Conservation (phyloP, 306 rosid species). For the Prunus mira region DNA sequence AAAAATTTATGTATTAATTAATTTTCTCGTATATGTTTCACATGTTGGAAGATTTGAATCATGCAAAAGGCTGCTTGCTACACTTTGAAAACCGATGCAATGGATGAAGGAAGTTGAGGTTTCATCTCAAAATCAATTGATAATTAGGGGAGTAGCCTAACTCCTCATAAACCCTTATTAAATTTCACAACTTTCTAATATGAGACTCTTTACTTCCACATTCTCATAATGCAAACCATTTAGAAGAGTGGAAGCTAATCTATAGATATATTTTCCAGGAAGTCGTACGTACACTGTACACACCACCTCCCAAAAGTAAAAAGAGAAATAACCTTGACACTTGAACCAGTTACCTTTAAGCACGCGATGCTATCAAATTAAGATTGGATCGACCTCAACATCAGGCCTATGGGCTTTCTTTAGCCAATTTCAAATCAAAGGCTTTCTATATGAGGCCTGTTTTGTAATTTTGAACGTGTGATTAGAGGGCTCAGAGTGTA, state of each 20-base stretch:
- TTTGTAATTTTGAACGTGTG: background rate
- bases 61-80: slow-evolving; percentile 11
- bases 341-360: background rate
- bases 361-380: background rate
- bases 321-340: no score
- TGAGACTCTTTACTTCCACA: accelerated
- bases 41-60: slow-evolving; percentile 1
- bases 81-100: background rate
- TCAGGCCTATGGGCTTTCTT: no score
- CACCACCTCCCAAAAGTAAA: background rate
- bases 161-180: no score
- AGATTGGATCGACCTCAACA: no score
- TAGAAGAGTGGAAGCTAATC: background rate
- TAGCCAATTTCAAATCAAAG: background rate
- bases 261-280: background rate
- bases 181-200: no score
- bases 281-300: background rate
- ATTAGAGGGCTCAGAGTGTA: background rate
- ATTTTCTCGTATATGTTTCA: background rate
- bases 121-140: no score
- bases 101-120: background rate
- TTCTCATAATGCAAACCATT: background rate
- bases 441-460: background rate
- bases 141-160: no score
- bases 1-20: background rate